phyloP scores from a whole-genome alignment of 1,284 basidiomycete species.

The Cryptococcus jaspeensis region DNA sequence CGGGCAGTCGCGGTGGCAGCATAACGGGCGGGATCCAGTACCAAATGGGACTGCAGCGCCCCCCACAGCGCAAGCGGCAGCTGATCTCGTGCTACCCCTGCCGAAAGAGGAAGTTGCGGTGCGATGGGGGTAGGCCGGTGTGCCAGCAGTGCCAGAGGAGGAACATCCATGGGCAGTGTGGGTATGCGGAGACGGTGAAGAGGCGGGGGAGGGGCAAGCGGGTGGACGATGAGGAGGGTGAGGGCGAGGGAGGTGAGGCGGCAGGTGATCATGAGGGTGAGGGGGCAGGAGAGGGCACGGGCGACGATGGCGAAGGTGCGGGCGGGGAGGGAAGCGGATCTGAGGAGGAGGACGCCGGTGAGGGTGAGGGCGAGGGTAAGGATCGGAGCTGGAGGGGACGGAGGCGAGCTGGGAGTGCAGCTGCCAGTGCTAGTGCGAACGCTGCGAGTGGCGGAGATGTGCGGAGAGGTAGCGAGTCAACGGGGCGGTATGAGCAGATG shows the following conservation, averaged over 20 bases:
- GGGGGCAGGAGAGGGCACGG: not conserved
- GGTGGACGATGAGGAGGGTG: constrained; percentile 3
- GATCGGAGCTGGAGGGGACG: not conserved
- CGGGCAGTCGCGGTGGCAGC: not conserved
- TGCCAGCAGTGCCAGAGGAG: constrained; percentile 37
- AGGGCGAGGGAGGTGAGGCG: not conserved
- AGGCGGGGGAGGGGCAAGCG: constrained; percentile 41
- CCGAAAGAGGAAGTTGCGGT: constrained; percentile 39
- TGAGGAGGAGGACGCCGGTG: not conserved
- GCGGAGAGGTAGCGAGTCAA: not conserved
- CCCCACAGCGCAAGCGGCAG: constrained; percentile 24
- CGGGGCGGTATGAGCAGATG: too few relatives aligned
- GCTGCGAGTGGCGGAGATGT: too few relatives aligned
- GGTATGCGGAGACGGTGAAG: constrained; percentile 35
- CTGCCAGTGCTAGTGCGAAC: too few relatives aligned
- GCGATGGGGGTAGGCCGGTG: constrained; percentile 35
- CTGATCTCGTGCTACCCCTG: constrained; percentile 43
- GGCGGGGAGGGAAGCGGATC: not conserved
- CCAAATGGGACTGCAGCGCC: not conserved
- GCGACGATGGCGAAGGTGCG: not conserved
- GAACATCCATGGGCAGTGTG: constrained; percentile 30
- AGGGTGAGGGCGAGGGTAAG: not conserved
- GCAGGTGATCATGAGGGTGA: not conserved
- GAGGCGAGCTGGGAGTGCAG: too few relatives aligned
- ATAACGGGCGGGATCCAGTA: not conserved